phyloP scores from a whole-genome alignment of 352 stramenopile species.

The Globisporangium camurandrum region DNA sequence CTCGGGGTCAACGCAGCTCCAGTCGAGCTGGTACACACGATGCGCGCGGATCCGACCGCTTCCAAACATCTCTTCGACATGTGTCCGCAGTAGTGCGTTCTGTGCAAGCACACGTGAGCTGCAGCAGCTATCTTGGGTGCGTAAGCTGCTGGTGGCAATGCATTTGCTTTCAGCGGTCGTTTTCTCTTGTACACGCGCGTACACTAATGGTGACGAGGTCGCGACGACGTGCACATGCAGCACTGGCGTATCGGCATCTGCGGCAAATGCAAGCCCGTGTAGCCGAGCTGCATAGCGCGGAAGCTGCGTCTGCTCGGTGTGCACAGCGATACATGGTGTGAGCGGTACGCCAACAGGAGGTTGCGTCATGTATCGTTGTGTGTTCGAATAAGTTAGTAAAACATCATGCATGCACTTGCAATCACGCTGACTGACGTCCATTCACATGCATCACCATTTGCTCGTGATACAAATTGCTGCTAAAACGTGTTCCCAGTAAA shows the following conservation, averaged over 20 bases:
- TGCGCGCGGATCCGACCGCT: slow-evolving; percentile 35
- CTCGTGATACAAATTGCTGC: too few relatives aligned
- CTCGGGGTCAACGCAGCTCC: slow-evolving; percentile 27
- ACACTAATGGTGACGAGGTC: slow-evolving; percentile 11
- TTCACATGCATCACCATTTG: too few relatives aligned
- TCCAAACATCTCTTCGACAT: slow-evolving; percentile 7
- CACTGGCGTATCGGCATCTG: neutral
- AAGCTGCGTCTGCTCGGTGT: slow-evolving; percentile 25
- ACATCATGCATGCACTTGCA: too few relatives aligned
- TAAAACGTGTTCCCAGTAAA: too few relatives aligned
- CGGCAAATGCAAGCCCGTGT: neutral
- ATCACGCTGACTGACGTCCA: too few relatives aligned
- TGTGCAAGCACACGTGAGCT: neutral
- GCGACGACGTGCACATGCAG: slow-evolving; percentile 3
- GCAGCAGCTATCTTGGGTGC: neutral
- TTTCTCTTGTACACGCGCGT: neutral
- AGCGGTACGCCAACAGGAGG: neutral
- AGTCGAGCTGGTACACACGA: slow-evolving; percentile 41
- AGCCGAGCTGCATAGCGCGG: slow-evolving; percentile 16
- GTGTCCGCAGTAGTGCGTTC: slow-evolving; percentile 3
- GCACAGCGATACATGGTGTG: slow-evolving; percentile 17
- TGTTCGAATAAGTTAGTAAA: too few relatives aligned
- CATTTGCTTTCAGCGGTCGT: too few relatives aligned
- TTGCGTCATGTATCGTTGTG: neutral
- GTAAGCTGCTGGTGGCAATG: neutral